Conservation (phyloP, 2,329 filamentous ascomycete genomes). For the Hymenotorrendiella dingleyae region DNA sequence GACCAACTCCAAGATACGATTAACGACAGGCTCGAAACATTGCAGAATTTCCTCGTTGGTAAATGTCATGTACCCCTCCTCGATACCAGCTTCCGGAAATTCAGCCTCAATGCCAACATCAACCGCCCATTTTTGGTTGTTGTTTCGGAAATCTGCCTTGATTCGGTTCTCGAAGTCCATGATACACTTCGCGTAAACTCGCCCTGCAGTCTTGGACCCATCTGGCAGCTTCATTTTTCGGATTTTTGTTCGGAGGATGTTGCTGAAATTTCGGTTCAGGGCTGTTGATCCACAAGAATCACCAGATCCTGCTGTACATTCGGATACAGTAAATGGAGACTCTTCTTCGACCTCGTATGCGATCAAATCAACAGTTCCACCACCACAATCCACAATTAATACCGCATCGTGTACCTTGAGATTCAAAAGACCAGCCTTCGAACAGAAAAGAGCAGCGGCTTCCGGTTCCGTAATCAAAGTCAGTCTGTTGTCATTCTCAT, state of each 20-base stretch:
- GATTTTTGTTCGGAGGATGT: slow-evolving; percentile 95
- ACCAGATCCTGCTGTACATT: slow-evolving; percentile 94
- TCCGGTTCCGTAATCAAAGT: slow-evolving; percentile 95
- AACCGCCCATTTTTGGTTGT: slow-evolving; percentile 97
- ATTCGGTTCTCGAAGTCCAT: slow-evolving; percentile 99
- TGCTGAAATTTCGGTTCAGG: slow-evolving; percentile 96
- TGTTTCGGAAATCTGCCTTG: slow-evolving; percentile 99
- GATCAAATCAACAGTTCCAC: slow-evolving; percentile 97
- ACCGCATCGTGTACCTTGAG: slow-evolving; percentile 99
- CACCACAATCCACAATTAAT: slow-evolving; percentile 95
- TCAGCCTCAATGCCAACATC: slow-evolving; percentile 98
- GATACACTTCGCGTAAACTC: slow-evolving; percentile 98
- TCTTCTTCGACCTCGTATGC: slow-evolving; percentile 98
- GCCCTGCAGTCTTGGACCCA: slow-evolving; percentile 93
- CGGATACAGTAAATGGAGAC: slow-evolving; percentile 91
- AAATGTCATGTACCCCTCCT: slow-evolving; percentile 99
- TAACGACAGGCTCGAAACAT: slow-evolving; percentile 97
- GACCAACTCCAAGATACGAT: slow-evolving; percentile 91
- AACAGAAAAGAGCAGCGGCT: slow-evolving; percentile 94
- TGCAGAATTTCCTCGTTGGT: slow-evolving; percentile 98
- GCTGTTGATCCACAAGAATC: slow-evolving; percentile 98
- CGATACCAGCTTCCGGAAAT: slow-evolving; percentile 94
- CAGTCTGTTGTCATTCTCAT: slow-evolving; percentile 94
- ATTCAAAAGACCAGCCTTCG: slow-evolving; percentile 91
- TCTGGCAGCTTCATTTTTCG: slow-evolving; percentile 98